phyloP scores from a whole-genome alignment of 331 rosid species.

The Prunus yedoensis region DNA sequence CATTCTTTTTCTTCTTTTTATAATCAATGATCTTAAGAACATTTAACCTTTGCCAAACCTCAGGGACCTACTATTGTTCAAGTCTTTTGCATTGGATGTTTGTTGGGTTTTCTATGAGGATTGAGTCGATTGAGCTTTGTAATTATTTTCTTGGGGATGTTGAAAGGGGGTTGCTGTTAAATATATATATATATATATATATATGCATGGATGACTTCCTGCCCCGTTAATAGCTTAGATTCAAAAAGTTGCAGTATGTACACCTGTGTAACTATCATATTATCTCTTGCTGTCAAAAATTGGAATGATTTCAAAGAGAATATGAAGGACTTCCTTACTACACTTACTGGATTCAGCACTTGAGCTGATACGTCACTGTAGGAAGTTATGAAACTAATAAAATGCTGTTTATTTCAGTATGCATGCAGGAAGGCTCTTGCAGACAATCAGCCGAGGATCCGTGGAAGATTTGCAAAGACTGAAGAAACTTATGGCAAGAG shows the following conservation, averaged over 20 bases:
- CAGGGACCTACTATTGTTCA: neutral
- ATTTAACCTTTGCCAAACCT: neutral
- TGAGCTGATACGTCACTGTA: neutral
- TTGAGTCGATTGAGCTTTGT: neutral
- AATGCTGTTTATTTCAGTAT: conserved; percentile 49
- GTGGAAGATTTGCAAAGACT: conserved; percentile 94
- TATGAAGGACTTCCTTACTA: neutral
- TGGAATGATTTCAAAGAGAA: neutral
- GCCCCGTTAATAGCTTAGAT: neutral
- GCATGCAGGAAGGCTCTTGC: conserved; percentile 99
- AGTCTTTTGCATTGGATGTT: neutral
- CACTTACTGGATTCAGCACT: neutral
- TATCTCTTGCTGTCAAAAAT: neutral
- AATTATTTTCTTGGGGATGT: neutral
- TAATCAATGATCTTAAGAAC: neutral
- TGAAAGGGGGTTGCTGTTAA: neutral
- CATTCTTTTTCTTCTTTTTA: neutral
- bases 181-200: neutral
- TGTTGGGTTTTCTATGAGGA: neutral
- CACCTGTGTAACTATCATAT: neutral
- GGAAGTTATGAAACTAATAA: conserved; percentile 1
- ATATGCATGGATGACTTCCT: neutral
- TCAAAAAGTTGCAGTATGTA: neutral
- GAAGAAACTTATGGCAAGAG: conserved; percentile 67
- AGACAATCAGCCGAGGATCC: conserved; percentile 96